These are phyloP conservation scores for Aspergillus hiratsukae DNA, from an alignment of 2,329 filamentous ascomycete species.

Conservation along the genomic window DNA sequence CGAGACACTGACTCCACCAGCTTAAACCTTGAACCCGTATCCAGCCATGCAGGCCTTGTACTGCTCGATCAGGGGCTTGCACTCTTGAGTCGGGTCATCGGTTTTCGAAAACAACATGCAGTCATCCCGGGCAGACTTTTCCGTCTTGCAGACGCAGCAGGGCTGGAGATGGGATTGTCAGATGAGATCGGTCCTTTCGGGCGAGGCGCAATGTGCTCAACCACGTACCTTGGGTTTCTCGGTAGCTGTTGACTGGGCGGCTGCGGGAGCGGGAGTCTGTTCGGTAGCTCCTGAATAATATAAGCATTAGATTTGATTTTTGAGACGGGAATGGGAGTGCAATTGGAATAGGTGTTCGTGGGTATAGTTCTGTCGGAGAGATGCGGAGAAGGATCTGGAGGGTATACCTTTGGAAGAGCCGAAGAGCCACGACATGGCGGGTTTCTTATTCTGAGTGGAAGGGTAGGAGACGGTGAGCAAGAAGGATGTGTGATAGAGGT, in stretches of 20 bases:
- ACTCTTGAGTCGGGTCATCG: constrained; percentile 73
- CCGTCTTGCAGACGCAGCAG: constrained; percentile 95
- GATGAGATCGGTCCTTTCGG: not conserved
- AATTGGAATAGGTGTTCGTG: not conserved
- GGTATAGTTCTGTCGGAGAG: constrained; percentile 4
- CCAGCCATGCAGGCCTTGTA: constrained; percentile 91
- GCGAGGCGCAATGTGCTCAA: not conserved
- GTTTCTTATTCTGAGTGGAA: not conserved
- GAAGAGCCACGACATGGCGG: constrained; percentile 34
- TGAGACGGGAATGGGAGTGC: not conserved
- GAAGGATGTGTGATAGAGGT: constrained; percentile 1
- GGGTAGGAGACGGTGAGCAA: not conserved
- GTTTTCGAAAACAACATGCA: constrained; percentile 97
- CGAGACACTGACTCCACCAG: constrained; percentile 6
- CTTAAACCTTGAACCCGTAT: constrained; percentile 71
- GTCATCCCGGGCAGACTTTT: constrained; percentile 89
- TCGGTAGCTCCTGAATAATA: constrained; percentile 11
- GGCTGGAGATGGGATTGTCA: constrained; percentile 54
- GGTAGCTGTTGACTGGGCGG: constrained; percentile 19
- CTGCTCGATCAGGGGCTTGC: constrained; percentile 73
- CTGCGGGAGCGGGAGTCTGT: constrained; percentile 19
- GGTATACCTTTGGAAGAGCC: constrained; percentile 31
- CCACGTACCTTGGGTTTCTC: constrained; percentile 37
- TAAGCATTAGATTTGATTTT: not conserved
- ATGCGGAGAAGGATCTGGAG: constrained; percentile 1